Percentiles rank a stretch among this genome's conserved stretches.
Evolutionary conservation across 202 grass and related monocot species (phyloP).

Genomic region (Saccharum hybrid): DNA sequence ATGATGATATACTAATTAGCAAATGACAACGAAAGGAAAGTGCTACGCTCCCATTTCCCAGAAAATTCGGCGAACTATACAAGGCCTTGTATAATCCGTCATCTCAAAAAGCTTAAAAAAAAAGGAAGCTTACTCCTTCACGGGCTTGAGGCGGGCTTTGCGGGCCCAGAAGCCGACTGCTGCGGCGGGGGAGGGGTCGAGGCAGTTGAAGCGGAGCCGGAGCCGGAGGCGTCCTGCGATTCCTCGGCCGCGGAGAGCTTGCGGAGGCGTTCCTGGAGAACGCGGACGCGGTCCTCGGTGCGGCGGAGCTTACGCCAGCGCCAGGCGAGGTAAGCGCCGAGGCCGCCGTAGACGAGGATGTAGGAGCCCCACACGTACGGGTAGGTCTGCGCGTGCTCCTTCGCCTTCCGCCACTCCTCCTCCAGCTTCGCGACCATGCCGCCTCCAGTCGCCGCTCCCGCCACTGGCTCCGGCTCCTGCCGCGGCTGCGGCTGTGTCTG

Average conservation of each 20-base stretch:
- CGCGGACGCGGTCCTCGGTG: constrained; percentile 83
- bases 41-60: no score
- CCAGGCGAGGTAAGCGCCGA: constrained; percentile 73
- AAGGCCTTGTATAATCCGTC: not conserved
- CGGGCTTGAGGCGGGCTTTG: constrained; percentile 17
- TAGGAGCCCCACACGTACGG: constrained; percentile 96
- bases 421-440: constrained; percentile 50
- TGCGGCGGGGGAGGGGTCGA: constrained; percentile 14
- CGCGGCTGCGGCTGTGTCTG: constrained; percentile 1
- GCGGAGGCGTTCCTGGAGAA: constrained; percentile 70
- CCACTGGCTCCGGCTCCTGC: not conserved
- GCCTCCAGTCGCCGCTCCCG: not conserved
- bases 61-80: no score
- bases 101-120: constrained; percentile 23
- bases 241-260: constrained; percentile 70
- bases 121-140: constrained; percentile 47
- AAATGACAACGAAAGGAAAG: no score
- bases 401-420: constrained; percentile 76
- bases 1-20: no score
- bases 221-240: constrained; percentile 28
- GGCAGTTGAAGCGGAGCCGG: not conserved
- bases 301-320: constrained; percentile 84
- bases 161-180: not conserved
- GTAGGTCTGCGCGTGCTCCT: constrained; percentile 95
- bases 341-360: constrained; percentile 92